These are phyloP conservation scores for Hypomyces perniciosus DNA, from an alignment of 2,329 filamentous ascomycete species.

Conservation along the genomic window DNA sequence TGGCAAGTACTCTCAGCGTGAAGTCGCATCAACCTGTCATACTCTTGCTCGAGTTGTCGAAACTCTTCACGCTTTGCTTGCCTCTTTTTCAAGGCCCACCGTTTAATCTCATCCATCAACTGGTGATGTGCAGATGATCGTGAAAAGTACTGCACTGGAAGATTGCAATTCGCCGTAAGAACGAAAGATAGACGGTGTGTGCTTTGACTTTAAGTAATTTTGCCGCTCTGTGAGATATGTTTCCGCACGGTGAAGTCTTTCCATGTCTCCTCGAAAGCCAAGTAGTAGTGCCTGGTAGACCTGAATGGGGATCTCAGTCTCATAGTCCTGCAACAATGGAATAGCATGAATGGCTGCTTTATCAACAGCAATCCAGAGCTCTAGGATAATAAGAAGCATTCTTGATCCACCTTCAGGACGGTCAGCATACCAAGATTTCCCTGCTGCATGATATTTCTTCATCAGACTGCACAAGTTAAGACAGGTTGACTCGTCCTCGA, in stretches of 20 bases:
- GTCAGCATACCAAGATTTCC: conserved; percentile 26
- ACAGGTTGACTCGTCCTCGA: conserved; percentile 20
- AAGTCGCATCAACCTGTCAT: conserved; percentile 11
- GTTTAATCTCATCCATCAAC: conserved; percentile 32
- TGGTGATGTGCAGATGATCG: conserved; percentile 28
- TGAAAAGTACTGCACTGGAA: conserved; percentile 14
- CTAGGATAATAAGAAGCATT: conserved; percentile 50
- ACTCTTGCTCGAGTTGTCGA: neutral
- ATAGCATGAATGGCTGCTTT: conserved; percentile 33
- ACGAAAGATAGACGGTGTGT: conserved; percentile 11
- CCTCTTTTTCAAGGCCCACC: conserved; percentile 23
- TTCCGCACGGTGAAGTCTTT: conserved; percentile 40
- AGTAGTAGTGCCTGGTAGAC: conserved; percentile 42
- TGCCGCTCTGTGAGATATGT: conserved; percentile 27
- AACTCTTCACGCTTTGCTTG: conserved; percentile 15
- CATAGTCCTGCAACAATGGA: conserved; percentile 41
- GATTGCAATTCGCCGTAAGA: conserved; percentile 14
- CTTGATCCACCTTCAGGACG: conserved; percentile 43
- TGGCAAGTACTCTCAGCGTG: conserved; percentile 9
- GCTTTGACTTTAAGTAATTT: rapidly evolving
- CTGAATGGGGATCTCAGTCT: conserved; percentile 33
- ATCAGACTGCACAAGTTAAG: conserved; percentile 26
- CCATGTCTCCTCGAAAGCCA: conserved; percentile 37
- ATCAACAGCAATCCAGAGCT: conserved; percentile 55
- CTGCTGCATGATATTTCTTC: conserved; percentile 28